A percentile compares a stretch with the other conserved stretches of the same genome.
phyloP scores from a whole-genome alignment of 169 alveolate species.

The Plasmodium reichenowi region DNA sequence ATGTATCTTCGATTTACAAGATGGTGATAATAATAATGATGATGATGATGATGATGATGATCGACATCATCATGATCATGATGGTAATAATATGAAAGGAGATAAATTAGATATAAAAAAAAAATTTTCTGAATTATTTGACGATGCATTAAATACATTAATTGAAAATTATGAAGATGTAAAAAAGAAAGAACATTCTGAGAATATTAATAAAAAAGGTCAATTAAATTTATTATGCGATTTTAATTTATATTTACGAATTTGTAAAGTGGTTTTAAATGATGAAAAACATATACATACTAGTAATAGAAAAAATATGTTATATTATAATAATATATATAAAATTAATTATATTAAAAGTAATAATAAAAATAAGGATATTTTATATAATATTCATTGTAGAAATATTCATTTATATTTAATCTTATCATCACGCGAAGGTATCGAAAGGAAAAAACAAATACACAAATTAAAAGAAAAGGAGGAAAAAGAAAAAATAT shows the following conservation, averaged over 20 bases:
- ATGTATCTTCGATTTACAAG: conserved; percentile 17
- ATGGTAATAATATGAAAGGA: background rate
- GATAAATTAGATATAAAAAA: conserved; percentile 20
- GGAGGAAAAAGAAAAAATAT: background rate
- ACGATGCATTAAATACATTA: conserved; percentile 25
- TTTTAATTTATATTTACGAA: conserved; percentile 47
- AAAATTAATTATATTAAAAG: conserved; percentile 33
- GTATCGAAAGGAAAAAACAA: background rate
- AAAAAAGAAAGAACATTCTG: conserved; percentile 15
- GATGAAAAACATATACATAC: conserved; percentile 19
- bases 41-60: background rate
- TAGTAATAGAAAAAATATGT: conserved; percentile 17
- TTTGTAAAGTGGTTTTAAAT: conserved; percentile 38
- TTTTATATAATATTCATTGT: conserved; percentile 28
- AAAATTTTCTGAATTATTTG: conserved; percentile 23
- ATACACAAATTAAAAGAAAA: background rate
- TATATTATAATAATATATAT: conserved; percentile 47
- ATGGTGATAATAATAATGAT: background rate
- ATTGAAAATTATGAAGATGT: conserved; percentile 38
- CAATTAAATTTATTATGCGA: conserved; percentile 60
- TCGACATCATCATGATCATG: too few relatives aligned
- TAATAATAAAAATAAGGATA: conserved; percentile 34
- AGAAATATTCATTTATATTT: background rate
- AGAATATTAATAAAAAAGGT: conserved; percentile 14
- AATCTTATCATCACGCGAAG: background rate